Evolutionary conservation across 1,284 basidiomycete species (phyloP), one percentile per base, ranked within the genome.

Genomic region (Pyrrhoderma lamaoense): DNA sequence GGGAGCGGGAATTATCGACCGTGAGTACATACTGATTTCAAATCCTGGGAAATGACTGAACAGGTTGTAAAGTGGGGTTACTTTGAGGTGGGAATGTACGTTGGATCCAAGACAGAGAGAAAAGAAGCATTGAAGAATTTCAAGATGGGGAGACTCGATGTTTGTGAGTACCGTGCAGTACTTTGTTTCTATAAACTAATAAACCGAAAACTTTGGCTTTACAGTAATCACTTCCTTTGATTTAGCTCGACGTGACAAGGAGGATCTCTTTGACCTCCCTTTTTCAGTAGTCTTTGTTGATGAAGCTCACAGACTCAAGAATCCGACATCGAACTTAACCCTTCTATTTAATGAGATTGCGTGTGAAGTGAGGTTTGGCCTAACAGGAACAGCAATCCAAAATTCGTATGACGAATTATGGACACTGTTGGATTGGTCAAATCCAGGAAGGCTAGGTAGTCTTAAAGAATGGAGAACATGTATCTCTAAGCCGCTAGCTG

Each of bases 301-400:
- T 59, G 91, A 93, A 63, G 89, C 79, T 0, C 90, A 93, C 61
- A 77, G 79, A 8, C 72, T 92, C 55, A 93, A 93, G 65, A 91
- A 89, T 55, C 75, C 80, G 1, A 62, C 62, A 35, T 78, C 77
- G 0, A 78, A 82, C 58, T 77, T 80, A 8, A 81, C 85, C 0
- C 49, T 64, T 25, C 82, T 87, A 0, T 81, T 84, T 56, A 76
- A 82, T 56, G 73, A 70, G 42, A 87, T 92, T 60, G 52, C 62
- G 0, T 89, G 85, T 60, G 52, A 62, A 55, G 27, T 36, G 13
- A 79, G 90, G 1, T 89, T 90, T 59, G 90, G 88, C 1, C 69
- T 93, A 42, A 92, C 88, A 8, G 86, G 90, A 7, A 88, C 84
- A 7, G 82, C 88, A 0, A 90, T 94, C 36, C 91, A 94, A 62